Percentiles rank a stretch among this genome's conserved stretches.
These are phyloP conservation scores for Leptodermis oblonga DNA, from an alignment of 257 asterid genomes.

Conservation along the genomic window DNA sequence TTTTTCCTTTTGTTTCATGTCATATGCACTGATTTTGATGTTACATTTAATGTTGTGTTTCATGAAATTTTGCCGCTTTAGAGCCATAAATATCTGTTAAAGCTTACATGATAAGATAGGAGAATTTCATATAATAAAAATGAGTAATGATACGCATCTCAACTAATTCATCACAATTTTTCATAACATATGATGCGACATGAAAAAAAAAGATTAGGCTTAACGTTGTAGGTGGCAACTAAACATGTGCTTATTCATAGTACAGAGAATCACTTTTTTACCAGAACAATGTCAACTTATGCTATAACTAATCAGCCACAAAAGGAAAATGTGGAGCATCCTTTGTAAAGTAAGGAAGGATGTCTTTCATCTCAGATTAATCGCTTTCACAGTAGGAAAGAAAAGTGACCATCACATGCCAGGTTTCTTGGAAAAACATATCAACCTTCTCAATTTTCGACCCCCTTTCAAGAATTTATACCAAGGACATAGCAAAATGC, in stretches of 20 bases:
- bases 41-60: too few relatives aligned
- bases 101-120: too few relatives aligned
- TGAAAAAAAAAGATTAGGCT: too few relatives aligned
- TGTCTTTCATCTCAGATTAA: conserved; percentile 1
- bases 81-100: too few relatives aligned
- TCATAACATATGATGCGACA: too few relatives aligned
- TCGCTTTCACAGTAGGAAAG: not conserved
- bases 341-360: not conserved
- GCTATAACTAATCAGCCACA: not conserved
- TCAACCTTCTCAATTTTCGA: not conserved
- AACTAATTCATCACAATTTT: too few relatives aligned
- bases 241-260: not conserved
- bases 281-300: not conserved
- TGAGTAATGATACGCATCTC: too few relatives aligned
- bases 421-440: not conserved
- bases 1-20: not conserved
- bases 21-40: too few relatives aligned
- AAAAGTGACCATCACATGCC: conserved; percentile 4
- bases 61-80: too few relatives aligned
- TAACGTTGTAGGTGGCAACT: not conserved
- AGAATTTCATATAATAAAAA: too few relatives aligned
- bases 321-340: not conserved
- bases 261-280: not conserved
- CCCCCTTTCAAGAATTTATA: not conserved
- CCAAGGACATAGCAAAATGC: not conserved